phyloP scores from a whole-genome alignment of 495 filamentous ascomycete species.

The Penicillium cinerascens region DNA sequence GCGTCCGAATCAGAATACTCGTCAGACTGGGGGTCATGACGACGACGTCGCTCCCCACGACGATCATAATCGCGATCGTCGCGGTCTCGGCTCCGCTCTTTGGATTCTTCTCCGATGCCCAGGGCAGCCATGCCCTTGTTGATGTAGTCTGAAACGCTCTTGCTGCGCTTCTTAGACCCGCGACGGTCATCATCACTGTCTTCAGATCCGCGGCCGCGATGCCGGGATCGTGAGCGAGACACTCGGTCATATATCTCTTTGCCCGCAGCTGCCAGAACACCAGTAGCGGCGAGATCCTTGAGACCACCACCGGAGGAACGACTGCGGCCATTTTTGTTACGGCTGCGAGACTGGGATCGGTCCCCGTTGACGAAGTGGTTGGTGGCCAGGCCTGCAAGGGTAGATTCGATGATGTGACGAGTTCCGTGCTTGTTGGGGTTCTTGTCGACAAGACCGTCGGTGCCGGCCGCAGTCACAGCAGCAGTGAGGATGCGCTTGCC shows the following conservation, averaged over 20 bases:
- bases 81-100: constrained; percentile 13
- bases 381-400: constrained; percentile 80
- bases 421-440: constrained; percentile 73
- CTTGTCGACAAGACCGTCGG: constrained; percentile 70
- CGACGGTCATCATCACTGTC: constrained; percentile 39
- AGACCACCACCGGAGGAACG: constrained; percentile 46
- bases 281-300: constrained; percentile 69
- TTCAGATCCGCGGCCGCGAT: constrained; percentile 39
- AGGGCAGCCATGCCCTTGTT: constrained; percentile 52
- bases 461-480: constrained; percentile 76
- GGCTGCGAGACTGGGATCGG: constrained; percentile 51
- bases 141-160: constrained; percentile 56
- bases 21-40: constrained; percentile 21
- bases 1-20: constrained; percentile 46
- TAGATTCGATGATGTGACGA: constrained; percentile 65
- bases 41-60: constrained; percentile 20
- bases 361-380: constrained; percentile 76
- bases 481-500: constrained; percentile 85
- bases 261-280: constrained; percentile 71
- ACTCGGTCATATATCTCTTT: constrained; percentile 72
- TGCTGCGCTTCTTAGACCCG: constrained; percentile 47
- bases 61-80: constrained; percentile 20
- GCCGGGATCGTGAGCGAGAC: constrained; percentile 59
- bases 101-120: constrained; percentile 43
- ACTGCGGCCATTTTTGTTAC: constrained; percentile 29